Percentiles rank a stretch among this genome's conserved stretches.
phyloP scores from a whole-genome alignment of 306 rosid genomes.

The Alnus glutinosa region DNA sequence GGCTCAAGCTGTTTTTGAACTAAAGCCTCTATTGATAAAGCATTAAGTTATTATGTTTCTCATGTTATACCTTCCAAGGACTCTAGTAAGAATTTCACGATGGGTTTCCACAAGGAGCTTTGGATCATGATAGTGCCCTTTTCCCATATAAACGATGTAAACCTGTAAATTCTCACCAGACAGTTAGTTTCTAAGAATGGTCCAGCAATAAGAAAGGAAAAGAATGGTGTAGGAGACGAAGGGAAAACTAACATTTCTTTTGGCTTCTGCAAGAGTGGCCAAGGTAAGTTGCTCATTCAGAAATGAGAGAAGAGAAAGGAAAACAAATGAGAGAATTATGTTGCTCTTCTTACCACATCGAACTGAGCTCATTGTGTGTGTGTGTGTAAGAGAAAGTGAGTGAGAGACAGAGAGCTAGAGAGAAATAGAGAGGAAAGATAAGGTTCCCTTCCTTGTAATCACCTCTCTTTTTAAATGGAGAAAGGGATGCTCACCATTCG shows the following conservation, averaged over 20 bases:
- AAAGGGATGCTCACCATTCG: background rate
- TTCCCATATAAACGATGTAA: conserved; percentile 44
- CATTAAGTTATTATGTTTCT: background rate
- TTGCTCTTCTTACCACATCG: background rate
- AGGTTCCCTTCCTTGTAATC: background rate
- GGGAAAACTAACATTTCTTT: conserved; percentile 22
- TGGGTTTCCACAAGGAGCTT: conserved; percentile 35
- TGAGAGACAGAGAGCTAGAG: background rate
- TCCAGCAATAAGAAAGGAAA: background rate
- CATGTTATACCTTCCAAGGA: conserved; percentile 37
- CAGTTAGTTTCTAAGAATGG: background rate
- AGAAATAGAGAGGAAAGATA: background rate
- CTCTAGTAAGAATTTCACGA: conserved; percentile 37
- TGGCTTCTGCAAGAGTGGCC: conserved; percentile 19
- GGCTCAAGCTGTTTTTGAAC: conserved; percentile 9
- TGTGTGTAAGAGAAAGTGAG: background rate
- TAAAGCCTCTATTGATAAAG: background rate
- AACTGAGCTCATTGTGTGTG: background rate
- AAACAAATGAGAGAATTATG: conserved; percentile 6
- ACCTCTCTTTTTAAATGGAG: background rate
- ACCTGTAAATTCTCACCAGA: conserved; percentile 29
- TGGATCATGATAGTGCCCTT: conserved; percentile 33
- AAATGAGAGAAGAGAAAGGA: conserved; percentile 17
- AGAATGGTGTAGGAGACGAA: background rate
- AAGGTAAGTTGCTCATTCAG: conserved; percentile 8